Percentiles rank a stretch among this genome's conserved stretches.
These are phyloP conservation scores for Hyaloscypha bicolor DNA, from an alignment of 495 filamentous ascomycete genomes.

Conservation along the genomic window DNA sequence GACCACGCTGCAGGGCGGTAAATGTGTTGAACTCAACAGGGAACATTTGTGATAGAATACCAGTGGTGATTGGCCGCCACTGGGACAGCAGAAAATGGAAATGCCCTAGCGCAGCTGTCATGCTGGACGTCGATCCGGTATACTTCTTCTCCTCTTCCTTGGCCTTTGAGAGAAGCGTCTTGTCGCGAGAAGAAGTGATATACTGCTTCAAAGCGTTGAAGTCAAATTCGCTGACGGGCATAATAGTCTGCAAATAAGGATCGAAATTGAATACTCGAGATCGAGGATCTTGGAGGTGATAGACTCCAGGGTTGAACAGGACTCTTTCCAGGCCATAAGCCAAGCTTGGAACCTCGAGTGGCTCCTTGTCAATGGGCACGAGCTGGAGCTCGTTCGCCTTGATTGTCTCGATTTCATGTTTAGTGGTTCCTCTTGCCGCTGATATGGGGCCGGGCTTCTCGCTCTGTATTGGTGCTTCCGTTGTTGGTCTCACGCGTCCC, in stretches of 20 bases:
- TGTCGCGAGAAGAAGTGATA: constrained; percentile 86
- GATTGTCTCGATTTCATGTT: constrained; percentile 32
- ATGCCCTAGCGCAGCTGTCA: constrained; percentile 83
- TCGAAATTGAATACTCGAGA: constrained; percentile 94
- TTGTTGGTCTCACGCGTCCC: background rate
- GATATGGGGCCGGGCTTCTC: background rate
- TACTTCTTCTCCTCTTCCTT: constrained; percentile 74
- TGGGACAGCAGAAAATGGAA: constrained; percentile 90
- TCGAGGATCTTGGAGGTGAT: constrained; percentile 85
- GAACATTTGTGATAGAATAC: constrained; percentile 67
- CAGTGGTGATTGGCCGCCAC: constrained; percentile 73
- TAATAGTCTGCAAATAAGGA: constrained; percentile 86
- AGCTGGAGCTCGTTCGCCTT: constrained; percentile 35
- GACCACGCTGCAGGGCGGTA: constrained; percentile 68
- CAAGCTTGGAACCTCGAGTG: constrained; percentile 67
- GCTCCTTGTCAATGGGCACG: constrained; percentile 51
- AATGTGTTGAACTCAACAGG: constrained; percentile 60
- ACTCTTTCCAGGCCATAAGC: constrained; percentile 85
- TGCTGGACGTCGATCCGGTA: constrained; percentile 92
- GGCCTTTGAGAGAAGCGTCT: constrained; percentile 65
- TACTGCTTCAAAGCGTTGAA: constrained; percentile 83
- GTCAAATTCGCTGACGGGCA: constrained; percentile 91
- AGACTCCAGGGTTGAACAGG: constrained; percentile 93
- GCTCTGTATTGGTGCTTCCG: background rate
- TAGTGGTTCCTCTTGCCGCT: constrained; percentile 1